Evolutionary conservation across 176 grass and related monocot genomes (phyloP).

Genomic region (Chrysopogon serrulatus): DNA sequence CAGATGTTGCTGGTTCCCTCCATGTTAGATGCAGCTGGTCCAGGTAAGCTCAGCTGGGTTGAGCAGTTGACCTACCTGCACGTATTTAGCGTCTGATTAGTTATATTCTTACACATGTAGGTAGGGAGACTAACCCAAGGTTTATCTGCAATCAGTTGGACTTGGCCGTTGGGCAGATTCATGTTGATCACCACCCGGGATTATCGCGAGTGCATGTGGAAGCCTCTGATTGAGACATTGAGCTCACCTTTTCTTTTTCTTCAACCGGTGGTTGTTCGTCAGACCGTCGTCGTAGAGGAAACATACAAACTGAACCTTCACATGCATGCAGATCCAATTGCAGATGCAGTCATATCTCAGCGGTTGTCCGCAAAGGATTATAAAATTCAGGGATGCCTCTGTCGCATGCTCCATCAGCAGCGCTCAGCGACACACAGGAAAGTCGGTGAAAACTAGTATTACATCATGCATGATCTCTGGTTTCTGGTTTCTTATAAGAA

Average conservation of each 20-base stretch:
- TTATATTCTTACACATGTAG: neutral
- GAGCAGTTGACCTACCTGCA: neutral
- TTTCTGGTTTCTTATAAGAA: too few species aligned
- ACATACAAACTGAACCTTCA: neutral
- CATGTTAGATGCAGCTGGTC: neutral
- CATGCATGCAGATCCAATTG: slow-evolving; percentile 9
- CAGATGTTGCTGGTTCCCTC: neutral
- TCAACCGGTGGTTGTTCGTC: too few species aligned
- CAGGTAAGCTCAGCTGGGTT: neutral
- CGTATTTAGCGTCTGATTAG: neutral
- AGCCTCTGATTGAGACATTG: neutral
- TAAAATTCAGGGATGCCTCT: neutral
- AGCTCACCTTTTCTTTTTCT: too few species aligned
- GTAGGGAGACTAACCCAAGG: neutral
- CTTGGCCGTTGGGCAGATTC: neutral
- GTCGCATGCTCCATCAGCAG: slow-evolving; percentile 4
- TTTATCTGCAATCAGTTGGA: neutral
- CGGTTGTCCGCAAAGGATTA: neutral
- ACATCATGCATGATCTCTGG: too few species aligned
- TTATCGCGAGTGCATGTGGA: neutral
- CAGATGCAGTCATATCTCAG: neutral
- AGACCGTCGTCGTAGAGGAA: neutral
- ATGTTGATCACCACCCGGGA: neutral
- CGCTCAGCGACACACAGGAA: too few species aligned
- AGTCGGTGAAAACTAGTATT: too few species aligned